Conservation (phyloP, 2,329 filamentous ascomycete species). For the Colletotrichum sp. region DNA sequence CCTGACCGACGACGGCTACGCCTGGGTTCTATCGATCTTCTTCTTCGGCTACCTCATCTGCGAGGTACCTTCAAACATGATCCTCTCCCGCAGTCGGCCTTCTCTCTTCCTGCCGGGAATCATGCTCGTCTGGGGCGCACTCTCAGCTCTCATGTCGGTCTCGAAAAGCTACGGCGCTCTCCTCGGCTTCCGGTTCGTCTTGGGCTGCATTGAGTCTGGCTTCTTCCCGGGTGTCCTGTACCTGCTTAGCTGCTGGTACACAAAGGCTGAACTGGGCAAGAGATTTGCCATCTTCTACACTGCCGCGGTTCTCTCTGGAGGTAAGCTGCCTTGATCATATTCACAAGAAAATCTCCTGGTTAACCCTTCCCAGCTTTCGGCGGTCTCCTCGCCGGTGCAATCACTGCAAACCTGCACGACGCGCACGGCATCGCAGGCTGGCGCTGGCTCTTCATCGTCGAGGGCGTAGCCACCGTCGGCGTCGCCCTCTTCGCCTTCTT, state of each 20-base stretch:
- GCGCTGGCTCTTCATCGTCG: conserved; percentile 60
- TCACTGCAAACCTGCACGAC: conserved; percentile 48
- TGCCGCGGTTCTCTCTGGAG: conserved; percentile 55
- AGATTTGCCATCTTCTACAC: conserved; percentile 64
- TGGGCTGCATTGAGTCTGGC: conserved; percentile 56
- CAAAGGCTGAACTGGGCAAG: conserved; percentile 40
- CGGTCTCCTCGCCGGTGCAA: conserved; percentile 53
- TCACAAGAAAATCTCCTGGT: not conserved
- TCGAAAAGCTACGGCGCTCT: conserved; percentile 52
- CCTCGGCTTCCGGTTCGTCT: conserved; percentile 47
- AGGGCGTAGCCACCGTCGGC: conserved; percentile 70
- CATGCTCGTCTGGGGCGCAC: conserved; percentile 55
- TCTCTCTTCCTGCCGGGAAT: conserved; percentile 55
- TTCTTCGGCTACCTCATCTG: conserved; percentile 58
- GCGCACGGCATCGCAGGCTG: conserved; percentile 52
- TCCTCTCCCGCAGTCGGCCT: conserved; percentile 53
- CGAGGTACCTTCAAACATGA: conserved; percentile 59
- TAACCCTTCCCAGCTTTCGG: conserved; percentile 45
- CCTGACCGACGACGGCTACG: conserved; percentile 54
- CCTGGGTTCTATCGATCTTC: conserved; percentile 56
- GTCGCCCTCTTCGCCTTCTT: conserved; percentile 68
- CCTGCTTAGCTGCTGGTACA: conserved; percentile 63
- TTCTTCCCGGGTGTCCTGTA: conserved; percentile 58
- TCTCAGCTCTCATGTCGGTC: conserved; percentile 54
- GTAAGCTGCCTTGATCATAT: not conserved